Evolutionary conservation across 805 yeast genomes (phyloP).

Genomic region (Yamadazyma endophytica): DNA sequence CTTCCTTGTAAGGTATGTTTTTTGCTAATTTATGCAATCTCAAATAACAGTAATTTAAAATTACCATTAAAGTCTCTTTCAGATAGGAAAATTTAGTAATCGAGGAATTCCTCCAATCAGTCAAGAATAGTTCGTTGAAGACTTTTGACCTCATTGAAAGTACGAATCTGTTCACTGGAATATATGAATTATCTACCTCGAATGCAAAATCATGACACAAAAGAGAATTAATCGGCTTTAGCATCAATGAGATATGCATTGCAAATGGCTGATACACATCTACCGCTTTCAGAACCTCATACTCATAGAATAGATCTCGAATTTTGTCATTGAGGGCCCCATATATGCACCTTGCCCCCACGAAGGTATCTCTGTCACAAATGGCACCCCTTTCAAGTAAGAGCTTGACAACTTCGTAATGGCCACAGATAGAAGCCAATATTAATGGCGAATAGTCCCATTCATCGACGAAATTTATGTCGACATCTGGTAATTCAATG

Average conservation of each 20-base stretch:
- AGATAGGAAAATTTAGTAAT: too few species aligned
- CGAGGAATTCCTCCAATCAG: too few species aligned
- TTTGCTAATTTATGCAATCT: slow-evolving; percentile 26
- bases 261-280: slow-evolving; percentile 72
- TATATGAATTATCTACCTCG: too few species aligned
- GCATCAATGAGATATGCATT: slow-evolving; percentile 55
- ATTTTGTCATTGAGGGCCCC: slow-evolving; percentile 73
- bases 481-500: slow-evolving; percentile 37
- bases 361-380: slow-evolving; percentile 77
- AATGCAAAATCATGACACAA: slow-evolving; percentile 30
- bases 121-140: too few species aligned
- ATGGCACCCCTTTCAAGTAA: slow-evolving; percentile 63
- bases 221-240: slow-evolving; percentile 19
- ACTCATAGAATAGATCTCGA: slow-evolving; percentile 51
- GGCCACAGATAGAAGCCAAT: slow-evolving; percentile 74
- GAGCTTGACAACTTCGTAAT: slow-evolving; percentile 55
- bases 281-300: slow-evolving; percentile 64
- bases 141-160: slow-evolving; percentile 32
- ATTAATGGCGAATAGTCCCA: slow-evolving; percentile 76
- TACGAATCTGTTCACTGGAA: slow-evolving; percentile 26
- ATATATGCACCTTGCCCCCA: slow-evolving; percentile 71
- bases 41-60: slow-evolving; percentile 28
- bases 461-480: slow-evolving; percentile 54
- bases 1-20: slow-evolving; percentile 15
- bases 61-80: too few species aligned